These are phyloP conservation scores for Ophiostoma populinum DNA, from an alignment of 2,329 filamentous ascomycete species.

Conservation along the genomic window DNA sequence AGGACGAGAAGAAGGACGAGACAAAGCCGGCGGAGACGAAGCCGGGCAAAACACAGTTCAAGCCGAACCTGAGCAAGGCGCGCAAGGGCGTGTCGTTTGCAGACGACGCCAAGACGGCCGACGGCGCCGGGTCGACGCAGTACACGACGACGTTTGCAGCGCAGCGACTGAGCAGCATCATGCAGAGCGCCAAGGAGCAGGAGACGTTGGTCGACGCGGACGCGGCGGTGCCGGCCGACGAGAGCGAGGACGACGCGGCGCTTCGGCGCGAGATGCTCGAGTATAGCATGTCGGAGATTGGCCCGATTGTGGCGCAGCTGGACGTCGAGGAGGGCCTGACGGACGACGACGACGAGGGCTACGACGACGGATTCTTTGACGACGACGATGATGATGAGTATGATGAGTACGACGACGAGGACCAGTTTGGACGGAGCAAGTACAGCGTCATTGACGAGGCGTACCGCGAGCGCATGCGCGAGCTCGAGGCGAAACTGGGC, in stretches of 20 bases:
- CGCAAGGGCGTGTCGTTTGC: constrained; percentile 45
- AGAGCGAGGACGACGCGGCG: constrained; percentile 63
- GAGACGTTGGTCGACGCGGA: constrained; percentile 27
- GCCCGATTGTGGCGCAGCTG: constrained; percentile 81
- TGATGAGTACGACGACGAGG: constrained; percentile 50
- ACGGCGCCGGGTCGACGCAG: constrained; percentile 6
- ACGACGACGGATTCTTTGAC: constrained; percentile 24
- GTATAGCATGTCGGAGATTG: constrained; percentile 78
- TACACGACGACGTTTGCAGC: constrained; percentile 20
- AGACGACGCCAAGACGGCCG: constrained; percentile 34
- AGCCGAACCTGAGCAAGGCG: constrained; percentile 23
- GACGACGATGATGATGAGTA: constrained; percentile 26
- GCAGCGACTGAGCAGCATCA: constrained; percentile 35
- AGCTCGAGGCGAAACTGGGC: constrained; percentile 61
- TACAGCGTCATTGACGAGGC: constrained; percentile 50
- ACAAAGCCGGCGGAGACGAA: background rate
- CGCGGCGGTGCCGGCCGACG: constrained; percentile 51
- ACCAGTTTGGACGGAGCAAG: constrained; percentile 59
- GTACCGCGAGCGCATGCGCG: constrained; percentile 68
- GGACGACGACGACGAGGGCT: constrained; percentile 30
- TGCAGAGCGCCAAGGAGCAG: constrained; percentile 37
- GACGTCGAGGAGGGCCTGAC: constrained; percentile 57
- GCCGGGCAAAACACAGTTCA: background rate
- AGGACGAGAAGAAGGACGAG: background rate
- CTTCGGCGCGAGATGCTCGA: constrained; percentile 77